Evolutionary conservation across 495 filamentous ascomycete genomes (phyloP), one percentile per base, ranked within the genome.

Genomic region (Bacidia gigantensis): DNA sequence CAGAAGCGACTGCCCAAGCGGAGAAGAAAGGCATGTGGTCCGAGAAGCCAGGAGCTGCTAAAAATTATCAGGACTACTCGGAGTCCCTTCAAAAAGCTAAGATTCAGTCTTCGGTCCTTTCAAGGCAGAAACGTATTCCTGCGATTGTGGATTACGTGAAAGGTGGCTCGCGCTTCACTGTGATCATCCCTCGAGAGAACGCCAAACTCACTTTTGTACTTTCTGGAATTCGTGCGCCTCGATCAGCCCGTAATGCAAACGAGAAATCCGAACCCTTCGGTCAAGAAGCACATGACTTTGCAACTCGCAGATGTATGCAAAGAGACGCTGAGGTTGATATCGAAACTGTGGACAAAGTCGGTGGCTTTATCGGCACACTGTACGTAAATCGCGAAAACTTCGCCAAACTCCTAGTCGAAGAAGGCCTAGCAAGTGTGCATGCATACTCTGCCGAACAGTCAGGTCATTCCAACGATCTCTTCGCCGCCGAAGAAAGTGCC

Each of bases 91-190:
- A 95, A 64, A 96, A 95, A 67, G 93, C 93, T 46, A 97, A 95
- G 75, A 81, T 92, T 40, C 87, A 92, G 62, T 72, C 94, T 21
- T 84, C 87, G 3, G 78, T 86, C 26, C 76, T 99, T 17, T 82
- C 87, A 51, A 80, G 90, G 17, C 89, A 94, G 67, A 87, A 86
- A 68, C 87, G 83, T 57, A 83, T 96, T n/a, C 88, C 93, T 2
- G 93, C 84, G 7, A 69, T 99, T 56, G 90, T 99, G 42, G 93
- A 99, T 64, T 99, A 88, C 62, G 92, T 95, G 71, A 95, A 95
- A 69, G 87, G 87, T 12, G 93, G 85, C 26, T 94, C 89, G 22
- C 81, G 93, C 49, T 99, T 99, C 67, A 92, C 85, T 25, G 74
- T 99, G 42, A 73, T 99, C 3, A 79, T 99, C 32, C 93, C 93